Conservation (phyloP, 2,329 filamentous ascomycete species). For the Colletotrichum caudatum region DNA sequence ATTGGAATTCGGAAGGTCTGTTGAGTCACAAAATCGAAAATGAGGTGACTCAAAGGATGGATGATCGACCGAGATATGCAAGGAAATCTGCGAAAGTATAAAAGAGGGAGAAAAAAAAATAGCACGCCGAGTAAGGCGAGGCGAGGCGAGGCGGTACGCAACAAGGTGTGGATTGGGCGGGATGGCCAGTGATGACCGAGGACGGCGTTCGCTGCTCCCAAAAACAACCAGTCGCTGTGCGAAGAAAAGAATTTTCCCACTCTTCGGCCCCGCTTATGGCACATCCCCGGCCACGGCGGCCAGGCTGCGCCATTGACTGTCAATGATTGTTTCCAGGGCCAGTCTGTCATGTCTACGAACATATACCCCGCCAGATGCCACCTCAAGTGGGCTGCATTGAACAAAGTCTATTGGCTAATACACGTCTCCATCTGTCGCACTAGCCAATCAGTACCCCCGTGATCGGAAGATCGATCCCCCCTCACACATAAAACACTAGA, state of each 20-base stretch:
- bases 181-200: conserved; percentile 42
- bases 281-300: conserved; percentile 24
- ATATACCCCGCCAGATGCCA: conserved; percentile 39
- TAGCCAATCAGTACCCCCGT: conserved; percentile 36
- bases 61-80: conserved; percentile 26
- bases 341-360: conserved; percentile 4
- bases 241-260: conserved; percentile 38
- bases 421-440: not conserved
- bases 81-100: conserved; percentile 19
- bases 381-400: conserved; percentile 29
- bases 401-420: conserved; percentile 12
- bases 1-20: conserved; percentile 10
- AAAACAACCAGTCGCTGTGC: conserved; percentile 33
- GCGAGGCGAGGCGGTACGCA: conserved; percentile 38
- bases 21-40: conserved; percentile 38
- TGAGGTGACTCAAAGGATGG: conserved; percentile 17
- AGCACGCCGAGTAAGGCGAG: conserved; percentile 14
- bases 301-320: conserved; percentile 32
- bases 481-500: conserved; percentile 11
- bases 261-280: conserved; percentile 39
- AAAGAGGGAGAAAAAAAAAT: conserved; percentile 30
- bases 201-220: conserved; percentile 37
- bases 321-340: conserved; percentile 27
- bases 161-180: conserved; percentile 42
- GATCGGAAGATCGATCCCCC: conserved; percentile 40